Base-by-base conservation (phyloP, 2,329 filamentous ascomycete genomes). In the Colletotrichum sp. region DNA sequence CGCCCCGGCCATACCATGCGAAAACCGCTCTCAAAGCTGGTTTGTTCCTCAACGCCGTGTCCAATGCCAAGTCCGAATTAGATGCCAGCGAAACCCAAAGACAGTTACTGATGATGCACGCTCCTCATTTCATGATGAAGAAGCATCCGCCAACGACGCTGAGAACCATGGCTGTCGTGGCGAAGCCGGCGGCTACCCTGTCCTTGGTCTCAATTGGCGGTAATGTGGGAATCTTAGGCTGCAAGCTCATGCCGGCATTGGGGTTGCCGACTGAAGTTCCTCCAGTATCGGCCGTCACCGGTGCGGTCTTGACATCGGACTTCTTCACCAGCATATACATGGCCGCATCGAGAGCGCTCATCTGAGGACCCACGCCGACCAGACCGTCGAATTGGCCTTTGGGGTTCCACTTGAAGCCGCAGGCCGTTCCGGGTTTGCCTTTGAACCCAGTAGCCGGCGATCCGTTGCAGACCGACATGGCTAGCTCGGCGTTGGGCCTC, bases 301-400 rank as follows among this genome's bases (percentile, higher is more conserved):
- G 89, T 2, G 83, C 83, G 16, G 83, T 80, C 9, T 79, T 81
- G 34, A 52, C 39, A 60, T 76, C 65, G 3, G 79, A 80, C n/a
- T 83, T 81, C 57, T 85, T 82, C 55, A 91, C 83, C 13, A 94
- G 85, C 59, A 89, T 90, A 72, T 92, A 92, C 82, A 91, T 91
- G 78, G 95, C 85, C 15, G 93, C 89, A 30, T 90, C 89, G 30
- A 94, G 85, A 0, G 91, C 92, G 79, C 90, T 92, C 89, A 95
- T 93, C 86, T 94, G 91, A 82, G 93, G 88, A 57, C 93, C 93
- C 11, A 95, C 92, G 70, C 93, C 93, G 15, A 86, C 86, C 25
- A 85, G 81, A 7, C 90, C 91, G 80, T 95, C 93, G 79, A 90
- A 94, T 3, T 79, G 81, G 6, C 83, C 84, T 25, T 83, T 84